Percentiles rank a stretch among this genome's conserved stretches.
phyloP scores from a whole-genome alignment of 768 basidiomycete genomes.

The Suillus discolor region DNA sequence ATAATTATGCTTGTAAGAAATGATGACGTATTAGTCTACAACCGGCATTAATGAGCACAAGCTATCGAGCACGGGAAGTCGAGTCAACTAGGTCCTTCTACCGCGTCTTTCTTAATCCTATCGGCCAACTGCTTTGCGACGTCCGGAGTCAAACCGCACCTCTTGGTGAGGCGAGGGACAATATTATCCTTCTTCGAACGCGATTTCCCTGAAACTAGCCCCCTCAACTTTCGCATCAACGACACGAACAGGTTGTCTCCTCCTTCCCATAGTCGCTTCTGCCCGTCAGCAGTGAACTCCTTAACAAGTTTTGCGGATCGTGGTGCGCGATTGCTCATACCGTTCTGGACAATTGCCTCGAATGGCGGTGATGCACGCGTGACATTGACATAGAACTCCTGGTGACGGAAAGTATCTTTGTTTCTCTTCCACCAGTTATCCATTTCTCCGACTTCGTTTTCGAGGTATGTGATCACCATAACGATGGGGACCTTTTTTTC shows the following conservation, averaged over 20 bases:
- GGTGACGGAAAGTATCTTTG: conserved; percentile 28
- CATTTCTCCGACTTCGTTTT: conserved; percentile 33
- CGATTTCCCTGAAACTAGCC: conserved; percentile 21
- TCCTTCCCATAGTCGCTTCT: conserved; percentile 27
- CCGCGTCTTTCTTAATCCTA: background rate
- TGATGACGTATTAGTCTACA: background rate
- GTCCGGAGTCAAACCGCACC: conserved; percentile 28
- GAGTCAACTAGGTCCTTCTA: background rate
- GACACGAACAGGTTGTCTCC: conserved; percentile 13
- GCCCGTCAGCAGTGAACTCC: conserved; percentile 27
- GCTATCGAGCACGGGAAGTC: background rate
- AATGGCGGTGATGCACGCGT: conserved; percentile 45
- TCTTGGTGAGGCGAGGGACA: conserved; percentile 25
- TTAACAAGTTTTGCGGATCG: conserved; percentile 22
- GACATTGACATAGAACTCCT: conserved; percentile 32
- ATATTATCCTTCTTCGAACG: conserved; percentile 25
- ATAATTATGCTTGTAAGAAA: too few relatives aligned
- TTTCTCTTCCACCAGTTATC: conserved; percentile 43
- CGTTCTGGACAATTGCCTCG: conserved; percentile 14
- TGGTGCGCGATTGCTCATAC: conserved; percentile 32
- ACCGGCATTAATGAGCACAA: background rate
- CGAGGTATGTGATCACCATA: conserved; percentile 42
- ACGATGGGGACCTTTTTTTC: conserved; percentile 37
- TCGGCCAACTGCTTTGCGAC: conserved; percentile 23
- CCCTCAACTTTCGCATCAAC: conserved; percentile 18